Evolutionary conservation across 768 basidiomycete genomes (phyloP).

Genomic region (Cystobasidium tubakii): DNA sequence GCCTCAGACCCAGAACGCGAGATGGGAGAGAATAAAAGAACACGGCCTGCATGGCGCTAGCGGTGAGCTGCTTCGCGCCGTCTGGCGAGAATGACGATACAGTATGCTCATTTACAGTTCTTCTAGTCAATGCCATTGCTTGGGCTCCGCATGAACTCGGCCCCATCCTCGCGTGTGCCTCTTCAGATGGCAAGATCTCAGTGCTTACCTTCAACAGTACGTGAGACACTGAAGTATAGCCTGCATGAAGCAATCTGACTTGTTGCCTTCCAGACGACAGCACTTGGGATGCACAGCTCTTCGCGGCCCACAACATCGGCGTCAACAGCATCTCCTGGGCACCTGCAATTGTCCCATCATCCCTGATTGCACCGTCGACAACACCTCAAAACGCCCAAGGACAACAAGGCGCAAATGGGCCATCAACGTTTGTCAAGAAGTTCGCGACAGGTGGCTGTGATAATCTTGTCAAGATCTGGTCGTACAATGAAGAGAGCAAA

Average conservation of each 20-base stretch:
- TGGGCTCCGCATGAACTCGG: slow-evolving; percentile 99
- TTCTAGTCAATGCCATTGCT: slow-evolving; percentile 84
- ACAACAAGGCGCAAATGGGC: slow-evolving; percentile 33
- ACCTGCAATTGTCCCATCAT: slow-evolving; percentile 57
- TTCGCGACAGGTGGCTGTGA: slow-evolving; percentile 96
- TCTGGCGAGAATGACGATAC: neutral
- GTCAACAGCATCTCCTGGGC: slow-evolving; percentile 98
- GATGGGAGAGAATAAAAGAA: slow-evolving; percentile 93
- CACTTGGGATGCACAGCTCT: slow-evolving; percentile 89
- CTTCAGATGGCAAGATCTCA: slow-evolving; percentile 92
- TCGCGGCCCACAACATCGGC: slow-evolving; percentile 90
- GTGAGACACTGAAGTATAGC: slow-evolving; percentile 45
- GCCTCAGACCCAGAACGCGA: slow-evolving; percentile 45
- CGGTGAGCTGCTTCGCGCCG: slow-evolving; percentile 55
- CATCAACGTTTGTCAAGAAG: slow-evolving; percentile 56
- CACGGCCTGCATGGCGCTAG: slow-evolving; percentile 89
- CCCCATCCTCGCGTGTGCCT: slow-evolving; percentile 91
- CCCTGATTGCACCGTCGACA: slow-evolving; percentile 38
- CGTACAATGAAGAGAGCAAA: slow-evolving; percentile 73
- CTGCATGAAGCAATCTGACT: neutral
- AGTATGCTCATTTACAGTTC: neutral
- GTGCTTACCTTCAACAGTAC: slow-evolving; percentile 92
- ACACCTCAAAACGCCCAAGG: slow-evolving; percentile 55
- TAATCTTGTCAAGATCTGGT: slow-evolving; percentile 91
- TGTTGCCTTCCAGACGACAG: slow-evolving; percentile 67